These are phyloP conservation scores for Hypoxylon sp. DNA, from an alignment of 2,329 filamentous ascomycete species.

Conservation along the genomic window DNA sequence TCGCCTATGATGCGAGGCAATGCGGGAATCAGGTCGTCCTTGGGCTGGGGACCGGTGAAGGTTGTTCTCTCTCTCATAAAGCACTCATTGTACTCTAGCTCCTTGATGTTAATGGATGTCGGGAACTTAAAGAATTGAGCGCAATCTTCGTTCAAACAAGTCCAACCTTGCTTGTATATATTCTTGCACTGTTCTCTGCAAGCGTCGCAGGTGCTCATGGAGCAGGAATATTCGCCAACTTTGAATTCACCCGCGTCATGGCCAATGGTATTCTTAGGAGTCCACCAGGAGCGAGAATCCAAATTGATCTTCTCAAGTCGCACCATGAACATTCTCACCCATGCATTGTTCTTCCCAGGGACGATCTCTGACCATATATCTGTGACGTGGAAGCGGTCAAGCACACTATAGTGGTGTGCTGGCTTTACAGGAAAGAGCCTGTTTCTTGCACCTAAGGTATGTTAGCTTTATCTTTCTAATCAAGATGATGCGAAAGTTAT, in stretches of 20 bases:
- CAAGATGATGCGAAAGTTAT: not conserved
- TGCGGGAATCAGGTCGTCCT: constrained; percentile 58
- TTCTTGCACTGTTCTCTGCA: constrained; percentile 60
- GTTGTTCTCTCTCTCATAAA: constrained; percentile 70
- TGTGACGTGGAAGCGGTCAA: constrained; percentile 78
- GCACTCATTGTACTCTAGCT: constrained; percentile 65
- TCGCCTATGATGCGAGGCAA: constrained; percentile 47
- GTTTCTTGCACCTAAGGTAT: constrained; percentile 63
- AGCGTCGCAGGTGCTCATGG: constrained; percentile 54
- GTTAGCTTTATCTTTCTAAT: constrained; percentile 26
- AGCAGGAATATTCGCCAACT: constrained; percentile 53
- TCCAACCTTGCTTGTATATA: constrained; percentile 55
- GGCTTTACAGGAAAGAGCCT: constrained; percentile 64
- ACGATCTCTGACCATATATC: constrained; percentile 76
- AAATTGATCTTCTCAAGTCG: constrained; percentile 76
- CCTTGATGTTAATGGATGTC: constrained; percentile 44
- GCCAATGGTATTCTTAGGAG: constrained; percentile 54
- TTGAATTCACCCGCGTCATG: constrained; percentile 49
- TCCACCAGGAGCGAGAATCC: constrained; percentile 71
- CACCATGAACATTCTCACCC: constrained; percentile 63
- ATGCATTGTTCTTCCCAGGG: constrained; percentile 54
- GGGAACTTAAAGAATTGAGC: constrained; percentile 63
- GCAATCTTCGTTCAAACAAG: constrained; percentile 60
- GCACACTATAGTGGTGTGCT: constrained; percentile 73
- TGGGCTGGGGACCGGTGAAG: constrained; percentile 57